A percentile compares a stretch with the other conserved stretches of the same genome.
phyloP scores from a whole-genome alignment of 805 yeast genomes.

The Starmerella kuoi region DNA sequence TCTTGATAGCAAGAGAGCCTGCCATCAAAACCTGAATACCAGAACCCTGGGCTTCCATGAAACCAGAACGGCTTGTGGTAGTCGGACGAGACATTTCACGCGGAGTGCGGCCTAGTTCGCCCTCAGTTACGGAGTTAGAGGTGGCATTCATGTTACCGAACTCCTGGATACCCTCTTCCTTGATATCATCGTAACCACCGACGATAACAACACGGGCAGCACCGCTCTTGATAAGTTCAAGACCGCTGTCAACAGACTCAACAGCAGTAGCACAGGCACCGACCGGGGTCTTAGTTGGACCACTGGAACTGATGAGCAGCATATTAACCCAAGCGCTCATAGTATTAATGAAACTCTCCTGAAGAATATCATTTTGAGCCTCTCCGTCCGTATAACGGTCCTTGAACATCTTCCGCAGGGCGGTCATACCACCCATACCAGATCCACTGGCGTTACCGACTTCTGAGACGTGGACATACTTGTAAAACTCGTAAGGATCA shows the following conservation, averaged over 20 bases:
- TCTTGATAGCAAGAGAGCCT: slow-evolving; percentile 82
- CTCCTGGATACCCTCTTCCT: slow-evolving; percentile 96
- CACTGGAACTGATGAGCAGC: slow-evolving; percentile 92
- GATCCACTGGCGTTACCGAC: slow-evolving; percentile 99
- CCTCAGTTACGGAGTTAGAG: slow-evolving; percentile 74
- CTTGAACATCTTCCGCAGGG: slow-evolving; percentile 94
- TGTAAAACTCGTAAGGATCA: slow-evolving; percentile 97
- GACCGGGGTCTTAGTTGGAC: slow-evolving; percentile 98
- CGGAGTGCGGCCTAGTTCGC: slow-evolving; percentile 94
- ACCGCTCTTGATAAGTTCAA: slow-evolving; percentile 83
- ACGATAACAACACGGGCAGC: slow-evolving; percentile 93
- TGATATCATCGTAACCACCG: slow-evolving; percentile 99
- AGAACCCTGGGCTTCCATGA: slow-evolving; percentile 99
- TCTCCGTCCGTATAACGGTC: slow-evolving; percentile 88
- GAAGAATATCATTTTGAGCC: slow-evolving; percentile 92
- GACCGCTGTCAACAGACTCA: slow-evolving; percentile 93
- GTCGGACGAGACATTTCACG: slow-evolving; percentile 98
- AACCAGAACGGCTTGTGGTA: slow-evolving; percentile 90
- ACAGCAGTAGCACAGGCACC: slow-evolving; percentile 99
- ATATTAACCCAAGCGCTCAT: slow-evolving; percentile 99
- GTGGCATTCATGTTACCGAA: slow-evolving; percentile 99
- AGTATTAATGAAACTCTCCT: slow-evolving; percentile 96
- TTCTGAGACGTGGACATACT: slow-evolving; percentile 95
- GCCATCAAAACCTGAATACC: slow-evolving; percentile 96
- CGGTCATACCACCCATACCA: slow-evolving; percentile 99